phyloP scores from a whole-genome alignment of 2,329 filamentous ascomycete genomes.

The Penicillium sp. region DNA sequence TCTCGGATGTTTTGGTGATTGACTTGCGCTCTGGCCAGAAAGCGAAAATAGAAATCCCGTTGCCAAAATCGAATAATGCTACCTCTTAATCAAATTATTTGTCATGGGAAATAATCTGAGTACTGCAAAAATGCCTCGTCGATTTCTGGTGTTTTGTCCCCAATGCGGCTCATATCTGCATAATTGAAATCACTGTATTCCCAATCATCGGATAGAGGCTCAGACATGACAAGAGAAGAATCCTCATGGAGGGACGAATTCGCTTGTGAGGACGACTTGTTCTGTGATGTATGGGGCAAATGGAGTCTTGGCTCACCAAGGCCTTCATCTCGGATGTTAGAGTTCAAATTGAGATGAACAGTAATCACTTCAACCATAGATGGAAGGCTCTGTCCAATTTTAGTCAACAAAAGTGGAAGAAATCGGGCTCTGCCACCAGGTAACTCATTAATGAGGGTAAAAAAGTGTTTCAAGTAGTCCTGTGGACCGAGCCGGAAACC shows the following conservation, averaged over 20 bases:
- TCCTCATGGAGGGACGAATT: neutral
- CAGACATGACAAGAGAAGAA: neutral
- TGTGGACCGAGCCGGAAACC: constrained; percentile 70
- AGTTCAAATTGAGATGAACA: constrained; percentile 22
- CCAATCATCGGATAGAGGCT: neutral
- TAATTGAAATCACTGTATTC: constrained; percentile 17
- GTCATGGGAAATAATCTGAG: constrained; percentile 9
- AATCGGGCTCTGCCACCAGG: constrained; percentile 78
- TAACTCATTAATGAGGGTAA: constrained; percentile 69
- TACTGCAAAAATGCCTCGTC: constrained; percentile 23
- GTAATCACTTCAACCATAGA: constrained; percentile 24
- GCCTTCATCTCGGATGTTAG: too few relatives aligned
- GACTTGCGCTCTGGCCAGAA: too few relatives aligned
- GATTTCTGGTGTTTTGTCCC: constrained; percentile 24
- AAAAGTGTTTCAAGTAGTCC: constrained; percentile 72
- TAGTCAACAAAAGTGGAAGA: constrained; percentile 74
- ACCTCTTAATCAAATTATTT: neutral
- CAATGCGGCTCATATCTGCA: constrained; percentile 27
- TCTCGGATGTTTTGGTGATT: constrained; percentile 35
- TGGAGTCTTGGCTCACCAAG: too few relatives aligned
- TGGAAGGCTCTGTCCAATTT: constrained; percentile 73
- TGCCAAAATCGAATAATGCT: too few relatives aligned
- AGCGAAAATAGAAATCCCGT: too few relatives aligned
- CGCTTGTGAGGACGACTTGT: neutral
- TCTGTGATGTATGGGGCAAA: neutral